A percentile compares a stretch with the other conserved stretches of the same genome.
Evolutionary conservation across 2,329 filamentous ascomycete genomes (phyloP).

Genomic region (Escovopsis sp.): DNA sequence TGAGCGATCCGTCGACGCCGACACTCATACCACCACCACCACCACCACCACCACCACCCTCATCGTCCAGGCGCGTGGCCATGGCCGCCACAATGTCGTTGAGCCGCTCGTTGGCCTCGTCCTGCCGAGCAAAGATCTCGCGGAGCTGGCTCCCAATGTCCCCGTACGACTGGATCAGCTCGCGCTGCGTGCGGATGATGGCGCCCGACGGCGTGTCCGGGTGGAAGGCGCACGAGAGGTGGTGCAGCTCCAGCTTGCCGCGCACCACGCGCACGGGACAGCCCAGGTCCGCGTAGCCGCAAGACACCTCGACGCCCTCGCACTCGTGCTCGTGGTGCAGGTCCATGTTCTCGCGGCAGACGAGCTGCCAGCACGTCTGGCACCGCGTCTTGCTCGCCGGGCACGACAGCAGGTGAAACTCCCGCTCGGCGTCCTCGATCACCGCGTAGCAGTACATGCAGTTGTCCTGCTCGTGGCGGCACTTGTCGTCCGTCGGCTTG

Average conservation of each 20-base stretch:
- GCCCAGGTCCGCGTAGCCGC: slow-evolving; percentile 23
- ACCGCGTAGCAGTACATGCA: slow-evolving; percentile 39
- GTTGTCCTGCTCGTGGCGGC: slow-evolving; percentile 34
- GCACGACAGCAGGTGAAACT: slow-evolving; percentile 25
- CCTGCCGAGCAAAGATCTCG: slow-evolving; percentile 19
- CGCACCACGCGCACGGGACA: slow-evolving; percentile 20
- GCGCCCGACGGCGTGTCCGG: slow-evolving; percentile 33
- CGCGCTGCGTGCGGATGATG: slow-evolving; percentile 31
- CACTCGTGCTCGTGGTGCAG: slow-evolving; percentile 33
- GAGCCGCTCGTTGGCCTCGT: slow-evolving; percentile 18
- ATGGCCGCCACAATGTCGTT: slow-evolving; percentile 27
- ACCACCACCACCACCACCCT: slow-evolving; percentile 8
- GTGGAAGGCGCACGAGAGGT: slow-evolving; percentile 34
- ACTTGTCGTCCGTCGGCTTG: slow-evolving; percentile 34
- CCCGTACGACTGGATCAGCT: slow-evolving; percentile 28
- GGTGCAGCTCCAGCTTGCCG: slow-evolving; percentile 28
- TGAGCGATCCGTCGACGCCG: no score
- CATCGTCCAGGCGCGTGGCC: slow-evolving; percentile 19
- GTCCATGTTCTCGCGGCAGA: slow-evolving; percentile 29
- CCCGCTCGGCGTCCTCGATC: slow-evolving; percentile 29
- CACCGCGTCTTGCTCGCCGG: slow-evolving; percentile 32
- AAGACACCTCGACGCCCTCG: slow-evolving; percentile 34
- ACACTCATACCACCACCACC: no score
- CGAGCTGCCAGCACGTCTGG: slow-evolving; percentile 28
- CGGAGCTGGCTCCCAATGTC: slow-evolving; percentile 21